Evolutionary conservation across 768 basidiomycete species (phyloP).

Genomic region (Suillus cothurnatus): DNA sequence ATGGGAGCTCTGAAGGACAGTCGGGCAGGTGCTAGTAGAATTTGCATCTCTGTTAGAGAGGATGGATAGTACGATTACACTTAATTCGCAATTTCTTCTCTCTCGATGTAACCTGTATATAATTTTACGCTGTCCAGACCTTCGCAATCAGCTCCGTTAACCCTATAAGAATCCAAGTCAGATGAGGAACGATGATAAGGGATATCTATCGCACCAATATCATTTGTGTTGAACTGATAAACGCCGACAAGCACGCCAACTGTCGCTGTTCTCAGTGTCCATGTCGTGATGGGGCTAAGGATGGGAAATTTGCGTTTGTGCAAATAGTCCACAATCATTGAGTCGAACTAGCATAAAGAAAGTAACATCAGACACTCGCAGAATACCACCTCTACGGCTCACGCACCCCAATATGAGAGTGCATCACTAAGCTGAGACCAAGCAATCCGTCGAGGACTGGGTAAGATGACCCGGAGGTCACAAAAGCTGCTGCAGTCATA

Average conservation of each 20-base stretch:
- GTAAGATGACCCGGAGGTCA: conserved; percentile 71
- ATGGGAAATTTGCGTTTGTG: conserved; percentile 93
- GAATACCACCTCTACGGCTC: not conserved
- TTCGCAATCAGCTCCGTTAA: conserved; percentile 83
- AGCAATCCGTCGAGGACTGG: conserved; percentile 90
- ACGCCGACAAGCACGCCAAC: conserved; percentile 84
- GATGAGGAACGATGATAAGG: conserved; percentile 7
- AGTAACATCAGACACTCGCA: not conserved
- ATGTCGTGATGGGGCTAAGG: conserved; percentile 66
- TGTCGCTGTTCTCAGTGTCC: conserved; percentile 78
- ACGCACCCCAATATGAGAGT: conserved; percentile 93
- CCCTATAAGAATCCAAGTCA: conserved; percentile 45
- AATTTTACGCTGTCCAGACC: conserved; percentile 74
- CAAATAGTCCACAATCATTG: conserved; percentile 82
- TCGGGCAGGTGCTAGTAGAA: conserved; percentile 25
- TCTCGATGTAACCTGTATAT: not conserved
- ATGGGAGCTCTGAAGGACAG: conserved; percentile 19
- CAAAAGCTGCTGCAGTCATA: conserved; percentile 86
- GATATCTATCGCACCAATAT: conserved; percentile 71
- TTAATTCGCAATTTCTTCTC: conserved; percentile 12
- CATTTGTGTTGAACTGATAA: conserved; percentile 98
- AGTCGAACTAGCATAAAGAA: conserved; percentile 63
- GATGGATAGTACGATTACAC: conserved; percentile 9
- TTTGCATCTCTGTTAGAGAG: conserved; percentile 17
- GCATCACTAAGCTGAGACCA: conserved; percentile 85